Percentiles rank a stretch among this genome's conserved stretches.
phyloP scores from a whole-genome alignment of 148 eudicot genomes.

The Nepenthes mirabilis region DNA sequence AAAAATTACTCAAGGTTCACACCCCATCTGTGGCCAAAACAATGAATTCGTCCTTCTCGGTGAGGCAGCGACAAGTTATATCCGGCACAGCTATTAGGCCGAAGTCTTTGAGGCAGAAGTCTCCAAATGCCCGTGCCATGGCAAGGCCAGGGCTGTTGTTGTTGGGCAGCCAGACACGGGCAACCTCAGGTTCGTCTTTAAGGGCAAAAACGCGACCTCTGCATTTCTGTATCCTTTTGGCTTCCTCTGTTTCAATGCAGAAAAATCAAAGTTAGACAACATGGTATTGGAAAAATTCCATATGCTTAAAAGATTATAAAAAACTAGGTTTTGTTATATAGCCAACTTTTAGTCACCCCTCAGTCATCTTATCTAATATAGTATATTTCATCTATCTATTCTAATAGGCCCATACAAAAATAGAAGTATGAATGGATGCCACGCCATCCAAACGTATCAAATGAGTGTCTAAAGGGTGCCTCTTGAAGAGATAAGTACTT shows the following conservation, averaged over 20 bases:
- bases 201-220: conserved; percentile 86
- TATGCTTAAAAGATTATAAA: too few species aligned
- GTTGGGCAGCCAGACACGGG: conserved; percentile 86
- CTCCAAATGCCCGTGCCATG: conserved; percentile 96
- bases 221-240: conserved; percentile 73
- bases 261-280: not conserved
- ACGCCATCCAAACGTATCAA: too few species aligned
- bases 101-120: conserved; percentile 83
- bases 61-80: conserved; percentile 42
- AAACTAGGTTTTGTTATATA: too few species aligned
- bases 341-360: too few species aligned
- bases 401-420: too few species aligned
- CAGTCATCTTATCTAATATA: too few species aligned
- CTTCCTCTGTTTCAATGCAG: conserved; percentile 43
- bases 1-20: conserved; percentile 6
- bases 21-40: conserved; percentile 93
- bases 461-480: too few species aligned
- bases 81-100: conserved; percentile 88
- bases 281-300: too few species aligned
- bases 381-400: too few species aligned
- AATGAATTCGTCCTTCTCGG: conserved; percentile 72
- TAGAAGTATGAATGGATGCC: too few species aligned
- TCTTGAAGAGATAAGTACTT: too few species aligned
- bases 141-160: conserved; percentile 86
- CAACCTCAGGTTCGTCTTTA: conserved; percentile 80